Base-by-base conservation (phyloP, 306 rosid species). In the Fagus sylvatica region DNA sequence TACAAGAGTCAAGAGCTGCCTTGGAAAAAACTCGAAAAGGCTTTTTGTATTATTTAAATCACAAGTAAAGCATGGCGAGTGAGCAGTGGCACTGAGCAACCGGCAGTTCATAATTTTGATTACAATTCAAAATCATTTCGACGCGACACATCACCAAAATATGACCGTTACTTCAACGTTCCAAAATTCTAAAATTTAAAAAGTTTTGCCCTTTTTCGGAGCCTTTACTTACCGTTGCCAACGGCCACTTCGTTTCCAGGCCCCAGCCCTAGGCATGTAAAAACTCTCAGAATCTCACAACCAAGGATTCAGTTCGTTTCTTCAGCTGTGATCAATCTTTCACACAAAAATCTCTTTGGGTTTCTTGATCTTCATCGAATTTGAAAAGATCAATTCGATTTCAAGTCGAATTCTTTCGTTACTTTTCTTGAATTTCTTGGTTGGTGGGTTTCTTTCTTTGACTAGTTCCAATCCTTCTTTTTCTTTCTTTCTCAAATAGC, bases 91-190 rank as follows among this genome's bases (percentile, higher is more conserved):
- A n/a, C 22, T 5, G 71, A 65, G 48, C 71, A 3, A 65, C 70
- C 70, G 70, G 70, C 19, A 37, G 70, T 46, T 46, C 11, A 11
- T 56, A 10, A 1, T 3, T 64, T 16, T 51, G 32, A 32, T 17
- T 37, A 4, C 36, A 36, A 78, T 71, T 78, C 77, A 62, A 78
- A 77, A 62, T 49, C 62, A 62, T 71, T 13, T 61, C 12, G 72
- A 76, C 59, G 37, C 13, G 79, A 80, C 77, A 51, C 71, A 7
- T 49, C 59, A 16, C 5, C 19, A 16, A 9, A 65, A 89, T 84
- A 76, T 75, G 94, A 91, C 93, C 97, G 94, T 91, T 91, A 81
- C 13, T 57, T 4, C 81, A 88, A 80, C 87, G 83, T 82, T 84
- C 85, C 11, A 55, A 73, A 78, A 76, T 10, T 77, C 56, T 34